Conservation (phyloP, 306 rosid genomes). For the Crataegus laevigata region DNA sequence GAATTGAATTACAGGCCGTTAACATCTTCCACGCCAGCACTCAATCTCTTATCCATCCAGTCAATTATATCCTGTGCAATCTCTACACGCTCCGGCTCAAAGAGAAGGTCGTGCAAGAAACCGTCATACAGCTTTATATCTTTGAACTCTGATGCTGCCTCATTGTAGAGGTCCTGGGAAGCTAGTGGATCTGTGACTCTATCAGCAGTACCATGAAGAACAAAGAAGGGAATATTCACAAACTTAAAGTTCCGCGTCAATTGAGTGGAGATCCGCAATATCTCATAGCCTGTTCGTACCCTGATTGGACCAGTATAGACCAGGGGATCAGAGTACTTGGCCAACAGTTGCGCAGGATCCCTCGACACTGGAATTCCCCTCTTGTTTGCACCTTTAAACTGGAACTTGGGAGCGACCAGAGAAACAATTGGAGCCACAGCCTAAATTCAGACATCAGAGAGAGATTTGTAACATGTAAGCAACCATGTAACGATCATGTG, state of each 20-base stretch:
- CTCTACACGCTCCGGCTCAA: conserved; percentile 91
- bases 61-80: conserved; percentile 69
- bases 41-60: conserved; percentile 78
- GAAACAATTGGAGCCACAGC: conserved; percentile 89
- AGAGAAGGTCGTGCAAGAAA: conserved; percentile 84
- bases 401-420: conserved; percentile 74
- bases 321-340: conserved; percentile 90
- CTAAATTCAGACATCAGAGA: conserved; percentile 30
- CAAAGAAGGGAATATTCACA: conserved; percentile 87
- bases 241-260: conserved; percentile 59
- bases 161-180: conserved; percentile 68
- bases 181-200: conserved; percentile 93
- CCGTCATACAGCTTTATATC: conserved; percentile 93
- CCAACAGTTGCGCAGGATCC: conserved; percentile 86
- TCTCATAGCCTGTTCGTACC: conserved; percentile 95
- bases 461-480: background rate
- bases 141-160: conserved; percentile 73
- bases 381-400: conserved; percentile 95
- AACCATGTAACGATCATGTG: background rate
- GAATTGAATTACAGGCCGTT: conserved; percentile 4
- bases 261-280: conserved; percentile 68
- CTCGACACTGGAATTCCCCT: conserved; percentile 97
- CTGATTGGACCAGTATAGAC: conserved; percentile 97
- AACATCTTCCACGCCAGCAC: conserved; percentile 2
- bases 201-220: conserved; percentile 95